Conservation (phyloP, 176 grass and related monocot species). For the Oryza glaberrima region DNA sequence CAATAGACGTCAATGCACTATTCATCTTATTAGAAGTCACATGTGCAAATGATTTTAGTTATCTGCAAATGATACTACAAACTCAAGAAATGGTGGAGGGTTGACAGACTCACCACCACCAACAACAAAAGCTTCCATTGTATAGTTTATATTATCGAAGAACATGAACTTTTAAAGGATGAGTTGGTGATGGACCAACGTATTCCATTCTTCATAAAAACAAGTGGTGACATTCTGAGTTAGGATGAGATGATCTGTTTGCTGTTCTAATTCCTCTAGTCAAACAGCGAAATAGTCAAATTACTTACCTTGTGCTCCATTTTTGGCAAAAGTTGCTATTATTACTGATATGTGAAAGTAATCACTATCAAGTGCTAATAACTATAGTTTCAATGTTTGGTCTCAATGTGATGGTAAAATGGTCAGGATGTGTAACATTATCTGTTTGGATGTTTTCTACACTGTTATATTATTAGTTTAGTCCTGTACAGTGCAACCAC, state of each 20-base stretch:
- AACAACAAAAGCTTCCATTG: background rate
- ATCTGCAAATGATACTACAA: too few species aligned
- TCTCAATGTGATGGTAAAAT: constrained; percentile 19
- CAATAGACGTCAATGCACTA: too few species aligned
- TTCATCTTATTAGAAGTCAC: too few species aligned
- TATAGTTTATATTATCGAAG: too few species aligned
- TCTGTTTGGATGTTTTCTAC: constrained; percentile 2
- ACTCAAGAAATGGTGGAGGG: background rate
- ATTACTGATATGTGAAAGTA: constrained; percentile 18
- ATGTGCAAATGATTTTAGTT: background rate
- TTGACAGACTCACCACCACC: background rate
- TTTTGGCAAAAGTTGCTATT: background rate
- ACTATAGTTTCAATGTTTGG: constrained; percentile 19
- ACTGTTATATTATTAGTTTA: constrained; percentile 1
- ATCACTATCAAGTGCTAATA: constrained; percentile 14
- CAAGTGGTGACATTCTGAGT: too few species aligned
- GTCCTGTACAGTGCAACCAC: background rate
- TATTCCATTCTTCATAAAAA: too few species aligned
- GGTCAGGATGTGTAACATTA: background rate
- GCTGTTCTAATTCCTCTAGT: too few species aligned
- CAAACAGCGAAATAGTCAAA: too few species aligned
- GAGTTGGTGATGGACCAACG: too few species aligned
- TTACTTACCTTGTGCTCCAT: background rate
- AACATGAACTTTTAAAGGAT: too few species aligned
- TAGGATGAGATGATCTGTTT: too few species aligned